Base-by-base conservation (phyloP, 1,284 basidiomycete genomes). In the Bondarzewia mesenterica region DNA sequence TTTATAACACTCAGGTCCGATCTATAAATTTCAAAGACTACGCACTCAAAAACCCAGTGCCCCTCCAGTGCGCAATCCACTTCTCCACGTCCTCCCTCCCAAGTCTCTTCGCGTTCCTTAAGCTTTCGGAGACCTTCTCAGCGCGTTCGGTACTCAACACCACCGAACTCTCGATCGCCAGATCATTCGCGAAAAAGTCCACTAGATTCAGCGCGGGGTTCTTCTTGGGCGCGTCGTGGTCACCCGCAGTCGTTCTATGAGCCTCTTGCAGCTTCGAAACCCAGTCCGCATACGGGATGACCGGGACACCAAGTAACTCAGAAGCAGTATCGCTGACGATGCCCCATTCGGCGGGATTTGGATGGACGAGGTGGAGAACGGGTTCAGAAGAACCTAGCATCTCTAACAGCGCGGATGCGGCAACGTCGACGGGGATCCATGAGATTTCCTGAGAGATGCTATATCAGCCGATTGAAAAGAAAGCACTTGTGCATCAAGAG, bases 331-430 rank as follows among this genome's bases (percentile, higher is more conserved):
- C 12, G 4, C 14, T 12, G n/a, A 42, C 5, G 12, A 26, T 10
- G 15, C 5, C 21, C 41, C 41, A 42, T 7, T 3, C 2, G 20
- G 57, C 52, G 1, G 60, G 58, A 2, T 47, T 49, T 1, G 63
- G 63, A 45, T 65, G 63, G 2, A 61, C 59, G 42, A 65, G 58
- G 46, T 66, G 61, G 4, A 63, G 46, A 35, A 63, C 47, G 1
- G 49, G 48, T n/a, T 52, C 27, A 15, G 52, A 49, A 3, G 50
- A 44, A 5, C 58, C 50, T 4, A 56, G 54, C 50, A 60, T 55
- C 22, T 63, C 61, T 1, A 55, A 22, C 29, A 62, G 47, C 5
- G 54, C 57, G 21, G 47, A 48, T 5, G 61, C 59, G 0, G 59
- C 57, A 8, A 54, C 46, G 35, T 57, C 55, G 2, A 50, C 38